Evolutionary conservation across 2,329 filamentous ascomycete species (phyloP), one percentile per base, ranked within the genome.

Genomic region (Neofusicoccum ribis): DNA sequence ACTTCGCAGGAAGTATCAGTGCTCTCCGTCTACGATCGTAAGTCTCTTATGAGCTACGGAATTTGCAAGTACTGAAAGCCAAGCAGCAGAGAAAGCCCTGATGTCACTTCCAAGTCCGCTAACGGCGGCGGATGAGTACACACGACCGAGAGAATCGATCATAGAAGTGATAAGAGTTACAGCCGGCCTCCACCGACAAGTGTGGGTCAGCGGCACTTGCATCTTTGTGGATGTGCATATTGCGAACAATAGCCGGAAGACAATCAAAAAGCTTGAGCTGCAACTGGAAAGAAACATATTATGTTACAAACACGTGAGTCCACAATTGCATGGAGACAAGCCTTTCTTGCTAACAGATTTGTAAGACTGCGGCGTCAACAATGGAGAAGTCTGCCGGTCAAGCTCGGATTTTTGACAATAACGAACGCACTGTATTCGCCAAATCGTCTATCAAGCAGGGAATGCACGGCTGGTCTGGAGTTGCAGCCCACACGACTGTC

Each of bases 121-220:
- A 39, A 83, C 80, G 31, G 82, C 81, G 12, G 79, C 77, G 15
- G 82, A 85, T 65, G 82, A 84, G 67, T 77, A 81, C 68, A 67
- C 74, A 5, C 72, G 81, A 39, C 74, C 79, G 34, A 76, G 77
- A 34, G 75, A 79, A 46, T 73, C 71, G 34, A 73, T 73, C 1
- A 66, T 80, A 1, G 82, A 85, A 66, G 78, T 76, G 9, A 72
- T 85, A 27, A 78, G 77, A 63, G 71, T 85, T 17, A 85, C 83
- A 20, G 84, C 84, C 34, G 83, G 83, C 6, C 70, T 86, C 8
- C 84, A 86, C 70, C 80, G 84, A n/a, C 84, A 86, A 71, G 84
- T 85, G 34, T 86, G 84, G 84, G 82, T 86, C 63, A 85, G 83
- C 68, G 84, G 84, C 15, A 83, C 82, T 23, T 82, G 77, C 68